Percentiles rank a stretch among this genome's conserved stretches.
Conservation (phyloP, 345 rosid genomes). For the Hevea brasiliensis region DNA sequence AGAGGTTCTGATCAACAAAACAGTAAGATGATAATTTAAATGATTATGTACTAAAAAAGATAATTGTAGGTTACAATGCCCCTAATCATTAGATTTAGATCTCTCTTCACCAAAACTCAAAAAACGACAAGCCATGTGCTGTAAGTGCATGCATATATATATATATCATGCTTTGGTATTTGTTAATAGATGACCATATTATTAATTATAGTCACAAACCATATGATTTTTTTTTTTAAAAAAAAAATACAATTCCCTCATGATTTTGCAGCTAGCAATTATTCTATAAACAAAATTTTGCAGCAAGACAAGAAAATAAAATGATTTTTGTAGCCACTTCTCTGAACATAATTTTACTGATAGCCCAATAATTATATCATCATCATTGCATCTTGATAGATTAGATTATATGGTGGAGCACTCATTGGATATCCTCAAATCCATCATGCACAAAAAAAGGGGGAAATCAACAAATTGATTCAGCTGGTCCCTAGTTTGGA, state of each 20-base stretch:
- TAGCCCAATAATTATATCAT: not conserved
- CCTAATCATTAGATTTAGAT: conserved; percentile 18
- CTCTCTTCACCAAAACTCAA: not conserved
- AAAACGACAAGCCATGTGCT: not conserved
- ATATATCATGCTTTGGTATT: not conserved
- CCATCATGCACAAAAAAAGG: not conserved
- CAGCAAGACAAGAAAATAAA: not conserved
- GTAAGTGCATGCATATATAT: not conserved
- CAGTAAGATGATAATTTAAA: not conserved
- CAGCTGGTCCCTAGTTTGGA: not conserved
- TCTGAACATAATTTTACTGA: too few species aligned
- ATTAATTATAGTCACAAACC: too few species aligned
- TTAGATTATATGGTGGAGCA: not conserved
- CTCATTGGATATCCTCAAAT: not conserved
- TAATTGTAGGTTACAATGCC: conserved; percentile 3
- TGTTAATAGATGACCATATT: not conserved
- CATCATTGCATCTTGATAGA: not conserved
- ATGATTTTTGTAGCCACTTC: not conserved
- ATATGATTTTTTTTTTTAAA: too few species aligned
- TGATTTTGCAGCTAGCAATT: not conserved
- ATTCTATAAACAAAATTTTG: not conserved
- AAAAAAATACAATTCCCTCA: not conserved
- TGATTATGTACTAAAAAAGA: not conserved
- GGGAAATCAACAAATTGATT: not conserved
- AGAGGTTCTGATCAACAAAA: not conserved